Base-by-base conservation (phyloP, 2,329 filamentous ascomycete genomes). In the Fusarium siculi region DNA sequence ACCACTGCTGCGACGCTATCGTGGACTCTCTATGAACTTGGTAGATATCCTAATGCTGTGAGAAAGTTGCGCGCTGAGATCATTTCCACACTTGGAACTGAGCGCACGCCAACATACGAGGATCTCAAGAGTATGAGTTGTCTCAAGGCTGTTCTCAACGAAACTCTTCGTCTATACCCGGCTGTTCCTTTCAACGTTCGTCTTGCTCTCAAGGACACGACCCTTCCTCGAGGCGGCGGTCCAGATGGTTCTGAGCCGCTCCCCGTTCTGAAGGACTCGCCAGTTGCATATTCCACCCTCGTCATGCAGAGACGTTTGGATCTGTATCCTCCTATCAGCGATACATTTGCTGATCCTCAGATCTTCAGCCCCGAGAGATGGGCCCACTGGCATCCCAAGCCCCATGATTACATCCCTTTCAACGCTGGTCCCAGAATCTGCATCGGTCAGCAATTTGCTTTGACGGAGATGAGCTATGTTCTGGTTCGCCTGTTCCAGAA, bases 51-150 rank as follows among this genome's bases (percentile, higher is more conserved):
- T 0, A 84, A 89, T 5, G 87, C 90, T 5, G 88, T 94, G 7
- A 80, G 84, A 58, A 93, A 90, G 79, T 86, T 98, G 57, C 90
- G 95, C 30, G 82, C 84, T 30, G 94, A 97, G 81, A 94, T 97
- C 77, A 80, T 91, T 32, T 80, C 87, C 4, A 85, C 85, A 0
- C 88, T 97, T 9, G 95, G 95, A 4, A 81, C 87, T 11, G 84
- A 89, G 19, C 82, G 86, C 10, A 83, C 86, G 7, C 91, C 92
- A 0, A 94, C 92, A 0, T 97, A 97, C 80, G 87, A 90, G 18
- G 89, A 97, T 79, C 87, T 97, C 66, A 97, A 97, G 85, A 87
- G 87, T 73, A 97, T 97, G 94, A 92, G 93, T 77, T 97, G 96
- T 80, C 88, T 96, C 65, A 85, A 90, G 81, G 86, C 91, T 76